These are phyloP conservation scores for Aphanomyces astaci DNA, from an alignment of 352 stramenopile species.

Conservation along the genomic window DNA sequence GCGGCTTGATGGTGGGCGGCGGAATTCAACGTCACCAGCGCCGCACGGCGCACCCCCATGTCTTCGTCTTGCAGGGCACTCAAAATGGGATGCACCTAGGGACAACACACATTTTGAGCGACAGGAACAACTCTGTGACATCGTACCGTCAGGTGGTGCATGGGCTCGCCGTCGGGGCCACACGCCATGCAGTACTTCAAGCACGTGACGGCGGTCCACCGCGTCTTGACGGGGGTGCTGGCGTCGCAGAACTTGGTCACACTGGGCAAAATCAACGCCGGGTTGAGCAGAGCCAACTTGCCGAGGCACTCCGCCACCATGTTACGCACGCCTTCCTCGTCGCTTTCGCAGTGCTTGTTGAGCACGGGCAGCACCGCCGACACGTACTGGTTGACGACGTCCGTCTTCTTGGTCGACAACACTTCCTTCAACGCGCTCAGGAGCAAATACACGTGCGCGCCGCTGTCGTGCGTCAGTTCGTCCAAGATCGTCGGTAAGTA, in stretches of 20 bases:
- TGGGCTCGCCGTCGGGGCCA: constrained; percentile 24
- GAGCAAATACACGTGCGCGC: constrained; percentile 94
- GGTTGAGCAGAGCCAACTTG: constrained; percentile 89
- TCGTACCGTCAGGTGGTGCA: constrained; percentile 21
- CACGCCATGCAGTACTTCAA: constrained; percentile 84
- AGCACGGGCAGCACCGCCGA: constrained; percentile 91
- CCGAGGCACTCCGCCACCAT: constrained; percentile 97
- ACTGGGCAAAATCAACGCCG: constrained; percentile 79
- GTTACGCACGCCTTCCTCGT: constrained; percentile 94
- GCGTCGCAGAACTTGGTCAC: constrained; percentile 76
- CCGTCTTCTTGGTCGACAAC: constrained; percentile 52
- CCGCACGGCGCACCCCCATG: constrained; percentile 89
- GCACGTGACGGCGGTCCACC: constrained; percentile 89
- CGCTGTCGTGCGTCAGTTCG: constrained; percentile 68
- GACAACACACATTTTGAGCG: constrained; percentile 46
- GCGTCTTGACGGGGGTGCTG: constrained; percentile 39
- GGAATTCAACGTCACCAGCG: constrained; percentile 94
- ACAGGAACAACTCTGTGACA: constrained; percentile 32
- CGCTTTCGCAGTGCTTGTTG: constrained; percentile 83
- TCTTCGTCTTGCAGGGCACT: constrained; percentile 92
- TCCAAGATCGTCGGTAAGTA: constrained; percentile 90
- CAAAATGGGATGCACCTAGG: constrained; percentile 86
- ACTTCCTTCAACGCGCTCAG: constrained; percentile 94
- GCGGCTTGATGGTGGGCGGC: constrained; percentile 91
- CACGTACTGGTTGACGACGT: constrained; percentile 64